Base-by-base conservation (phyloP, 208 protist genomes). In the Vickermania spadyakhi region DNA sequence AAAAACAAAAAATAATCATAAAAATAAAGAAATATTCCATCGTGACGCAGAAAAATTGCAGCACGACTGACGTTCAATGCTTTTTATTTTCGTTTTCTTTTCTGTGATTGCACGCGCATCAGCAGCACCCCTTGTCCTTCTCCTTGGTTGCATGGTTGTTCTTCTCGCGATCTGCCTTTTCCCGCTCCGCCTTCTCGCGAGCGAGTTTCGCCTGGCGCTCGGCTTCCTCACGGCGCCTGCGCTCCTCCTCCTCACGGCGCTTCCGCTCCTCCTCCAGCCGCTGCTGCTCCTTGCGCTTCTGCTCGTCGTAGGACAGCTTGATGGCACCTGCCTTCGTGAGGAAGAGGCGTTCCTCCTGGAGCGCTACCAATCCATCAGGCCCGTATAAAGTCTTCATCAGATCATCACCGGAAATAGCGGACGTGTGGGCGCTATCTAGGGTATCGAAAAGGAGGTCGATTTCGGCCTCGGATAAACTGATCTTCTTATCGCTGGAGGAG, bases 381-480 rank as follows among this genome's bases (percentile, higher is more conserved):
- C 86, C 86, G 67, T 87, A 88, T 18, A 93, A 60, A 23, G 83
- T 58, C 25, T 76, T 73, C 86, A 94, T 89, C 54, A 94, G 69
- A 60, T 73, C 67, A 26, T 87, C 73, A 52, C 73, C 71, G 25
- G 71, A 72, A 56, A 94, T 79, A 31, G 78, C 75, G n/a, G 82
- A 82, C 52, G 72, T 87, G 72, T 85, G 80, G 1, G 84, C 68
- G 7, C 55, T 60, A 52, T 94, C 83, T 80, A 91, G 49, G 64
- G 70, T 80, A 50, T 63, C 61, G 59, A 90, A 94, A 60, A 94
- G 73, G n/a, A 75, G 71, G 55, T 94, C 86, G 49, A 87, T 66
- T 64, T 94, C 86, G 53, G 85, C 77, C 28, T 75, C 72, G 23
- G 66, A 75, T n/a, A 93, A 68, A 7, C 60, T 56, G 58, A 64